These are phyloP conservation scores for Ananas comosus DNA, from an alignment of 176 grass and related monocot species.

Conservation along the genomic window DNA sequence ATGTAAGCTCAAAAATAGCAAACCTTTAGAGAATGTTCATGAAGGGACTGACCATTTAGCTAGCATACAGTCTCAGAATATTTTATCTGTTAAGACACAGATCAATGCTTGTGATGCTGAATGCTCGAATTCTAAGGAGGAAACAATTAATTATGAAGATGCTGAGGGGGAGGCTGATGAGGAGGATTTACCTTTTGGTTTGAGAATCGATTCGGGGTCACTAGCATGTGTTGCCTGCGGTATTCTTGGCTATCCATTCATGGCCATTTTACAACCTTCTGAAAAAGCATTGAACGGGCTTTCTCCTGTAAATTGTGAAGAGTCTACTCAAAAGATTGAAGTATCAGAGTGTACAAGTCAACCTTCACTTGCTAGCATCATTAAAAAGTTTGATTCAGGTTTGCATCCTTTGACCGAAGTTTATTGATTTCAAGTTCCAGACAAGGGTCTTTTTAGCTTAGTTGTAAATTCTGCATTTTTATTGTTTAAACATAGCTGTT, in stretches of 20 bases:
- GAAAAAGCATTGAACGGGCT: slow-evolving; percentile 58
- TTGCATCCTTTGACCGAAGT: neutral
- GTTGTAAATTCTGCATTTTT: too few species aligned
- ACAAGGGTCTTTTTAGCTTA: too few species aligned
- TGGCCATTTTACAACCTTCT: slow-evolving; percentile 85
- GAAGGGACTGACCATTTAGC: slow-evolving; percentile 4
- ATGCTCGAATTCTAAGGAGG: slow-evolving; percentile 12
- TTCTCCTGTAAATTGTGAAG: slow-evolving; percentile 33
- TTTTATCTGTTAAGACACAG: neutral
- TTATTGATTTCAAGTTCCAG: too few species aligned
- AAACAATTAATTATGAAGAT: slow-evolving; percentile 17
- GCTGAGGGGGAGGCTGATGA: slow-evolving; percentile 57
- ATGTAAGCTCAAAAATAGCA: slow-evolving; percentile 13
- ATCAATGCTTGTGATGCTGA: slow-evolving; percentile 15
- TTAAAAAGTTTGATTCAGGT: slow-evolving; percentile 29
- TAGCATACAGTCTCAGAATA: slow-evolving; percentile 13
- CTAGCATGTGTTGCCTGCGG: slow-evolving; percentile 97
- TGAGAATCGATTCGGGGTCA: slow-evolving; percentile 93
- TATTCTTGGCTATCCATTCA: slow-evolving; percentile 97
- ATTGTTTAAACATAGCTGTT: too few species aligned
- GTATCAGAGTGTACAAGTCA: slow-evolving; percentile 24
- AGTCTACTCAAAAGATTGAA: slow-evolving; percentile 22
- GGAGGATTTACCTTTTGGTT: slow-evolving; percentile 67
- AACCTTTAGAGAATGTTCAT: neutral
- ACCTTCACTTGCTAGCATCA: slow-evolving; percentile 7